phyloP scores from a whole-genome alignment of 2,329 filamentous ascomycete genomes.

The Sporothrix protearum region DNA sequence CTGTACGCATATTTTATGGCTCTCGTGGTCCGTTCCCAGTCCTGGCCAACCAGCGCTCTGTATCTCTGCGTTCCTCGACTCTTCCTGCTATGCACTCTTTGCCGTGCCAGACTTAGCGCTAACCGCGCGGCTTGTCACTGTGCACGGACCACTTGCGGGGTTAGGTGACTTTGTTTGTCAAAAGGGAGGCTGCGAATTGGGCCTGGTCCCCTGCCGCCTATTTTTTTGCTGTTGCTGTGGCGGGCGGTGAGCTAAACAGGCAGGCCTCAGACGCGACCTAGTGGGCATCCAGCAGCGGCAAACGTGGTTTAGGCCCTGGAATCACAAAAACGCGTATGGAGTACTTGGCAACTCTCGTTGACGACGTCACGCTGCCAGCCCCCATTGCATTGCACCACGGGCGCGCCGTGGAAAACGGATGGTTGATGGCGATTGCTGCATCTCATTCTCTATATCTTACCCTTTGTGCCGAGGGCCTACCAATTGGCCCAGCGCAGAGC shows the following conservation, averaged over 20 bases:
- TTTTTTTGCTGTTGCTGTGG: background rate
- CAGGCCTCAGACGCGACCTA: background rate
- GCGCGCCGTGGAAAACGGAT: background rate
- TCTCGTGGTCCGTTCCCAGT: background rate
- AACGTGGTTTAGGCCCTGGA: background rate
- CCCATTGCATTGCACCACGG: background rate
- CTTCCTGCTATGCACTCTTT: background rate
- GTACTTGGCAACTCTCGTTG: background rate
- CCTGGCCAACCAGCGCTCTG: conserved; percentile 11
- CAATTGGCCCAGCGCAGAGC: background rate
- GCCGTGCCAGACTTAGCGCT: conserved; percentile 17
- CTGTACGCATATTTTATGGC: conserved; percentile 4
- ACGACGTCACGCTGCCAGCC: background rate
- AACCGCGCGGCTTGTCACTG: conserved; percentile 20
- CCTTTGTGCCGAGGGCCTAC: background rate
- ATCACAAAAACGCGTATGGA: conserved; percentile 10
- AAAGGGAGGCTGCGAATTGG: background rate
- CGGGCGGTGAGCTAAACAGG: conserved; percentile 1
- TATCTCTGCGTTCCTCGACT: background rate
- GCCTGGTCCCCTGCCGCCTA: background rate
- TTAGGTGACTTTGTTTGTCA: background rate
- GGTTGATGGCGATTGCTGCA: background rate
- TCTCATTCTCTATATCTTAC: background rate
- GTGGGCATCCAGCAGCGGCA: background rate
- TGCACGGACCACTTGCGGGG: conserved; percentile 21